Base-by-base conservation (phyloP, 2,329 filamentous ascomycete genomes). In the Colletotrichum sp. region DNA sequence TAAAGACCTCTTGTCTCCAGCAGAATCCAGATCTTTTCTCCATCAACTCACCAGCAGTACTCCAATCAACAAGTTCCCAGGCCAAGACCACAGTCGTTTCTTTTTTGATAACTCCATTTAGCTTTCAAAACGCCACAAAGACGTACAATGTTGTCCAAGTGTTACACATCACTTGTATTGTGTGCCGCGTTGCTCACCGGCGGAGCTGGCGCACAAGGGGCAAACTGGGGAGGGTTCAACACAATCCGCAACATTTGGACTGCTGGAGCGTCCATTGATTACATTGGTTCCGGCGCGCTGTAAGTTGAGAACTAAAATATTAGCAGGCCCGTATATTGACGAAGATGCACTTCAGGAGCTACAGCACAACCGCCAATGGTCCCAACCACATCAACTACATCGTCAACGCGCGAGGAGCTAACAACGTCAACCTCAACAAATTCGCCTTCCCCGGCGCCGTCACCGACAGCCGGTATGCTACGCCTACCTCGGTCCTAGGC, bases 311-410 rank as follows among this genome's bases (percentile, higher is more conserved):
- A 25, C 19, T 29, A 6, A 52, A 12, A 1, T 0, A 19, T 0
- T 0, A 30, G 8, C n/a, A 61, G 1, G 9, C 0, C 1, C 9
- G 5, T 1, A 29, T 61, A 62, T 3, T 62, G 19, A 62, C 19
- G 29, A 1, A 32, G 11, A 5, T 29, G 2, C 2, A 1, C 11
- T 12, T 8, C 0, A 69, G 67, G 22, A 69, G 67, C 52, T 69
- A 61, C 30, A 61, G 67, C 52, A 69, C 67, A 2, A 69, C 67
- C 0, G 32, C 67, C 16, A 69, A 69, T 6, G 67, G 67, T 11
- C 67, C 67, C 22, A 69, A 61, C 34, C 15, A 59, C 32, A 61
- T 69, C 67, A 69, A 69, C 67, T 69, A 69, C 67, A 69, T 69
- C 25, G 55, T 61, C 32, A 69, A 69, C 52, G 52, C 67, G 1